These are phyloP conservation scores for Mariannaea sp. DNA, from an alignment of 2,329 filamentous ascomycete species.

Conservation along the genomic window DNA sequence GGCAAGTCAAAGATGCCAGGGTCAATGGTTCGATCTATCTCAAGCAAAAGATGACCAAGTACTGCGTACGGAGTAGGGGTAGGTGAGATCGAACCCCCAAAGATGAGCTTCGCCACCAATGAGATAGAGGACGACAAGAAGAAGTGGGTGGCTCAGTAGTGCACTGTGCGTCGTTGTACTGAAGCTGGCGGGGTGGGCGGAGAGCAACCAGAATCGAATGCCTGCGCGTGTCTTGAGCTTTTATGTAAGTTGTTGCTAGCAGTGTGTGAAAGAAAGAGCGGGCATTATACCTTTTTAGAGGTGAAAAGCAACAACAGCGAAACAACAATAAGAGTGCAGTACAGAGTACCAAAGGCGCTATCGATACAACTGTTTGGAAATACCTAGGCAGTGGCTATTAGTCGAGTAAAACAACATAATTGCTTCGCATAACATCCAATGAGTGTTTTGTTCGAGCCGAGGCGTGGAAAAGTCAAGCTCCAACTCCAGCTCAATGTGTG, in stretches of 20 bases:
- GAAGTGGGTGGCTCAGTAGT: neutral
- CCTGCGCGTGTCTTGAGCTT: constrained; percentile 8
- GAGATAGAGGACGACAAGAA: neutral
- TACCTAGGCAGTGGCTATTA: too few species aligned
- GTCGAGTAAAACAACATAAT: too few species aligned
- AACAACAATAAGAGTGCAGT: too few species aligned
- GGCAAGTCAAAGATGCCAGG: neutral
- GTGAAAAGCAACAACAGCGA: too few species aligned
- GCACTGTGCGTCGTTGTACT: neutral
- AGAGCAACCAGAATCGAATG: neutral
- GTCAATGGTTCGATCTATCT: neutral
- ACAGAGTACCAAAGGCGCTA: neutral
- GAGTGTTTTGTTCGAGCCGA: too few species aligned
- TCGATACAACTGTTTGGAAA: neutral
- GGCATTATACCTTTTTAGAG: neutral
- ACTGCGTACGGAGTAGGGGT: too few species aligned
- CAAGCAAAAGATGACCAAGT: neutral
- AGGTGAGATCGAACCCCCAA: constrained; percentile 1
- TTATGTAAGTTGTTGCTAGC: constrained; percentile 1
- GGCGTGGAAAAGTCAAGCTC: too few species aligned
- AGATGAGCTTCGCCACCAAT: constrained; percentile 11
- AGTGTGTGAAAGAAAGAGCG: too few species aligned
- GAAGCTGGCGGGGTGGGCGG: constrained; percentile 8
- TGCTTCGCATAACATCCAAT: too few species aligned
- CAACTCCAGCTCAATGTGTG: too few species aligned